Conservation (phyloP, 139 green algal species). For the Chlamydomonas sp. region DNA sequence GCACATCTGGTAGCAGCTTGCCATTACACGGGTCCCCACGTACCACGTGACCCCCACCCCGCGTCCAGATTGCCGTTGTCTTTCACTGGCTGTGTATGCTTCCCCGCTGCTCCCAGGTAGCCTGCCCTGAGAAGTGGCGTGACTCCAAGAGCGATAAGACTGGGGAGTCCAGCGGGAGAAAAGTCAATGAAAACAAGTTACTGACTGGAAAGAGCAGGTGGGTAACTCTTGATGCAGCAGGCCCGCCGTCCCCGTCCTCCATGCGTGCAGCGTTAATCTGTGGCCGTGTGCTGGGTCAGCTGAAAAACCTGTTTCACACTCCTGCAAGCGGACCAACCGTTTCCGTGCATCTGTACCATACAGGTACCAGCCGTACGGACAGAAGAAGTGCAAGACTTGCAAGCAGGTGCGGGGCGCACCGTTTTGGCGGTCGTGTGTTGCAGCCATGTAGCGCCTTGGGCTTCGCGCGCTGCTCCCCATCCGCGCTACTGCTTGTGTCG, state of each 20-base stretch:
- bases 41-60: no score
- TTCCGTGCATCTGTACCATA: background rate
- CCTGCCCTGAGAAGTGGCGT: slow-evolving; percentile 77
- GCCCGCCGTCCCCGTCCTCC: no score
- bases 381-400: slow-evolving; percentile 39
- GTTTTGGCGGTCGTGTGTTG: no score
- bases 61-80: background rate
- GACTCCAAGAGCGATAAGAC: slow-evolving; percentile 63
- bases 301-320: background rate
- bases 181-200: slow-evolving; percentile 87
- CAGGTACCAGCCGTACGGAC: slow-evolving; percentile 67
- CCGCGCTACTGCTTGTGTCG: no score
- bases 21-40: no score
- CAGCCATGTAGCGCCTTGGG: no score
- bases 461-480: no score
- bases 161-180: slow-evolving; percentile 58
- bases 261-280: no score
- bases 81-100: background rate
- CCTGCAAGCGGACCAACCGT: background rate
- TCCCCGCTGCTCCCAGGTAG: slow-evolving; percentile 31
- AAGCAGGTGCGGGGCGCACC: slow-evolving; percentile 6
- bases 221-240: no score
- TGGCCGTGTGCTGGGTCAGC: no score
- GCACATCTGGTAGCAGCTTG: no score
- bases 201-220: slow-evolving; percentile 67